These are phyloP conservation scores for Scenedesmus sp. DNA, from an alignment of 163 green algal species.

Conservation along the genomic window DNA sequence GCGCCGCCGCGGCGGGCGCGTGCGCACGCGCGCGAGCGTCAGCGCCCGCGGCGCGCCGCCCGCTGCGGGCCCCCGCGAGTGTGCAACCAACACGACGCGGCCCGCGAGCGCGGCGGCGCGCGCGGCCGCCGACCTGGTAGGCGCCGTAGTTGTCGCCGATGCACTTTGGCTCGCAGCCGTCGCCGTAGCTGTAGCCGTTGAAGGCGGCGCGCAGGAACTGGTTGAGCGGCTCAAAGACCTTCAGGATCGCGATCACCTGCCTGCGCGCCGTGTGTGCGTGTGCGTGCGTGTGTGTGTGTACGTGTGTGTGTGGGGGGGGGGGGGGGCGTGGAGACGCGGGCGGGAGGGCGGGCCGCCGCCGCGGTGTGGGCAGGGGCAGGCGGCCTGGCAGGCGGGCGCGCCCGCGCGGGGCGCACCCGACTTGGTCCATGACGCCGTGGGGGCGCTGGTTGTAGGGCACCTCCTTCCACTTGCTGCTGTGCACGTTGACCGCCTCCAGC, in stretches of 20 bases:
- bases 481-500: constrained; percentile 27
- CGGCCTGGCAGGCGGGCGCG: too few relatives aligned
- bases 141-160: constrained; percentile 43
- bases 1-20: too few relatives aligned
- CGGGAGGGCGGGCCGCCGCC: too few relatives aligned
- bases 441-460: constrained; percentile 41
- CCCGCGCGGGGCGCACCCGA: constrained; percentile 15
- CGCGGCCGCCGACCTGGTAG: too few relatives aligned
- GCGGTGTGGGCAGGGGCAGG: too few relatives aligned
- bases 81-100: too few relatives aligned
- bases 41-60: too few relatives aligned
- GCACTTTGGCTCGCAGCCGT: constrained; percentile 42
- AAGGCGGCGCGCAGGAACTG: constrained; percentile 36
- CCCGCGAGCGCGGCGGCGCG: too few relatives aligned
- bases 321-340: too few relatives aligned
- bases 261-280: constrained; percentile 7
- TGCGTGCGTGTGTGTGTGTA: background rate
- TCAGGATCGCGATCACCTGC: constrained; percentile 24
- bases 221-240: constrained; percentile 29
- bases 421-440: constrained; percentile 38
- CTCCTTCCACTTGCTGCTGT: constrained; percentile 29
- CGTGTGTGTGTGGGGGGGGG: background rate
- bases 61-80: too few relatives aligned
- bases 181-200: constrained; percentile 36
- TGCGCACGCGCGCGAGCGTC: too few relatives aligned